Conservation (phyloP, 129 eudicot species). For the Cynara cardunculus region DNA sequence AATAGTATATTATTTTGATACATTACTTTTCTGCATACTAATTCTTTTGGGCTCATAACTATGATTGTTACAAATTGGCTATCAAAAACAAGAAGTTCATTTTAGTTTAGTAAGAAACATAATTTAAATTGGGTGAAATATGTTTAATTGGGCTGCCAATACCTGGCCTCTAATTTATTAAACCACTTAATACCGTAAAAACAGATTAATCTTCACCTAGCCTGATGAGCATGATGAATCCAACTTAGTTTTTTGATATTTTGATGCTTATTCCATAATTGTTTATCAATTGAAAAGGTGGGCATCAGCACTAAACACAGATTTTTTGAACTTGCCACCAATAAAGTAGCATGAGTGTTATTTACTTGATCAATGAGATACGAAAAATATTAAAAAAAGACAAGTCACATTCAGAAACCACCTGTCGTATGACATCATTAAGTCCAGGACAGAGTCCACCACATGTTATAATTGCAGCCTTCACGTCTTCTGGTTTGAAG, state of each 20-base stretch:
- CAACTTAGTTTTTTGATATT: neutral
- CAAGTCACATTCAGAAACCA: conserved; percentile 11
- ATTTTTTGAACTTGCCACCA: neutral
- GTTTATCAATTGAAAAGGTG: neutral
- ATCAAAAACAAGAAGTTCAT: neutral
- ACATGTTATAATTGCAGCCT: conserved; percentile 93
- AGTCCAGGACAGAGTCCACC: conserved; percentile 99
- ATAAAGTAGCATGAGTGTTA: neutral
- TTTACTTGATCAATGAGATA: neutral
- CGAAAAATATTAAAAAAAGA: neutral
- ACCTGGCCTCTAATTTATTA: neutral
- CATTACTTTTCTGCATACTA: neutral
- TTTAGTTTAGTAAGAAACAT: neutral
- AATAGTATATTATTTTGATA: neutral
- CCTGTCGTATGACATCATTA: conserved; percentile 95
- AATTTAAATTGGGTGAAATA: neutral
- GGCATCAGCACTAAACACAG: neutral
- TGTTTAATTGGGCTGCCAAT: neutral
- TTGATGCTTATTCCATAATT: neutral
- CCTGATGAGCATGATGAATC: neutral
- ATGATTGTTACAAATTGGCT: neutral
- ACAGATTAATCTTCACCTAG: neutral
- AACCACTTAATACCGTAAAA: no score
- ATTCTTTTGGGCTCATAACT: neutral
- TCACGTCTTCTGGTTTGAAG: conserved; percentile 91